Percentiles rank a stretch among this genome's conserved stretches.
Evolutionary conservation across 1,284 basidiomycete species (phyloP).

Genomic region (Fomitopsis schrenkii): DNA sequence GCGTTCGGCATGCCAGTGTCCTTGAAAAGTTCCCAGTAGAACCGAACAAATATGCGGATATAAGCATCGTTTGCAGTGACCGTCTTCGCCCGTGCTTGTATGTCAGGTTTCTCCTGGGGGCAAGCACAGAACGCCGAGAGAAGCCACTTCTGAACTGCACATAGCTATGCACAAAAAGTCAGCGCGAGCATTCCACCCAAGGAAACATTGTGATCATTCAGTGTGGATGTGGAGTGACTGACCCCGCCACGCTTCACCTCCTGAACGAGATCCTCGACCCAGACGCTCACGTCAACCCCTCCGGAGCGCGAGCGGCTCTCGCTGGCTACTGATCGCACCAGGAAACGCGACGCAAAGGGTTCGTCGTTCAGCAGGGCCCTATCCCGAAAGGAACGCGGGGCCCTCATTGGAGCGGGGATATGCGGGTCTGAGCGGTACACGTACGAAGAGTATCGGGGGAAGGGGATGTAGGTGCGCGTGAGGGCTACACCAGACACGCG

Average conservation of each 20-base stretch:
- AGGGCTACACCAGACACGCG: background rate
- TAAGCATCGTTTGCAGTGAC: background rate
- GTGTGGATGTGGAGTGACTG: background rate
- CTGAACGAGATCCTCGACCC: conserved; percentile 11
- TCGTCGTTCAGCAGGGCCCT: conserved; percentile 23
- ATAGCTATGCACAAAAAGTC: background rate
- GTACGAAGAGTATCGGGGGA: background rate
- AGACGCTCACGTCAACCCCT: conserved; percentile 5
- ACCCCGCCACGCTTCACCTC: conserved; percentile 5
- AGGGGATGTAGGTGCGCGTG: background rate
- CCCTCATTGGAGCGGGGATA: conserved; percentile 11
- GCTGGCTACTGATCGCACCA: background rate
- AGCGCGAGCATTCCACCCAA: background rate
- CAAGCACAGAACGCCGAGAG: background rate
- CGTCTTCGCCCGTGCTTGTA: conserved; percentile 8
- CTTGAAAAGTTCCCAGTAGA: conserved; percentile 22
- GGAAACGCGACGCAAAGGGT: conserved; percentile 24
- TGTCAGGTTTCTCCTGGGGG: conserved; percentile 1
- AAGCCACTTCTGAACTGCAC: background rate
- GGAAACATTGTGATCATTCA: background rate
- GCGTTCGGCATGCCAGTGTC: background rate
- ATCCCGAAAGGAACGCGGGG: conserved; percentile 23
- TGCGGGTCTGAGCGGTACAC: background rate
- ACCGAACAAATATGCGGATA: conserved; percentile 20
- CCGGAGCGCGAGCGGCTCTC: conserved; percentile 1